phyloP scores from a whole-genome alignment of 257 asterid species.

The Cordia subcordata region DNA sequence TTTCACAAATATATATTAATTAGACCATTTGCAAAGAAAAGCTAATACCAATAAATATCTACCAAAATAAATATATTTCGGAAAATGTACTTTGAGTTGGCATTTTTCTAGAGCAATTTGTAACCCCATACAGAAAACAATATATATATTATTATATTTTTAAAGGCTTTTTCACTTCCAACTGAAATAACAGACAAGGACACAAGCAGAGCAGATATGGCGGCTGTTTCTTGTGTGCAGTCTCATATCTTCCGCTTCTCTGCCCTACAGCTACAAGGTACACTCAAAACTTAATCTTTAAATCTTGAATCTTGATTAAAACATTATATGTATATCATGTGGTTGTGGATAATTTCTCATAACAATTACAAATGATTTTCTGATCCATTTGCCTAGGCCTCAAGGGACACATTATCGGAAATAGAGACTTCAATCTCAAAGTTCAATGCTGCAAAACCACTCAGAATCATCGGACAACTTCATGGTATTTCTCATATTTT shows the following conservation, averaged over 20 bases:
- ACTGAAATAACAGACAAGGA: slow-evolving; percentile 5
- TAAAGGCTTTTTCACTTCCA: not conserved
- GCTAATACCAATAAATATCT: no score
- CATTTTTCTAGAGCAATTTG: no score
- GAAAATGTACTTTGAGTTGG: no score
- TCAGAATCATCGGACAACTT: not conserved
- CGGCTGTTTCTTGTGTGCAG: not conserved
- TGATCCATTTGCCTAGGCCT: no score
- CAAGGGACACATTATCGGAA: not conserved
- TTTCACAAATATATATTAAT: no score
- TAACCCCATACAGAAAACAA: no score
- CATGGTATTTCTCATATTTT: not conserved
- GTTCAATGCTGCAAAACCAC: not conserved
- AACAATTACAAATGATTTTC: not conserved
- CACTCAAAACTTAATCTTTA: no score
- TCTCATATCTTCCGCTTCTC: not conserved
- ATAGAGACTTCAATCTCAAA: not conserved
- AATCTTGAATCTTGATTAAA: no score
- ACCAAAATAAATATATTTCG: no score
- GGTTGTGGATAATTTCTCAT: not conserved
- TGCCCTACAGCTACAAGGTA: not conserved
- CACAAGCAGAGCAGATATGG: slow-evolving; percentile 3
- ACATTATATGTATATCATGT: not conserved
- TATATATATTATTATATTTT: no score
- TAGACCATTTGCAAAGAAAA: no score